Conservation (phyloP, 352 stramenopile genomes). For the Blastocystis sp. region DNA sequence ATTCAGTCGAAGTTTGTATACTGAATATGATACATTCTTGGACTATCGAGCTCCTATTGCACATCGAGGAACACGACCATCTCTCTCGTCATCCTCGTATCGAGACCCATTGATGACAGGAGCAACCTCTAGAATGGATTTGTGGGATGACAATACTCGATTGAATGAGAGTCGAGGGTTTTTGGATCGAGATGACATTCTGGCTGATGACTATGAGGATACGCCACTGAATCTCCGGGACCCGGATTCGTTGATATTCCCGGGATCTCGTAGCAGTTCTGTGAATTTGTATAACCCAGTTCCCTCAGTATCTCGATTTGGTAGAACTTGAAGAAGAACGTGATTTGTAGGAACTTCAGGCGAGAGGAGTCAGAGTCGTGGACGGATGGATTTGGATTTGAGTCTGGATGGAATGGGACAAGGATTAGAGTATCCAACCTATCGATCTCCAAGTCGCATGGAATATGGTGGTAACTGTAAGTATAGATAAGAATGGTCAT, state of each 20-base stretch:
- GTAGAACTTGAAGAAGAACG: too few relatives aligned
- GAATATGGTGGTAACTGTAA: neutral
- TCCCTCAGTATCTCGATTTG: too few relatives aligned
- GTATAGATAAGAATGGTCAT: neutral
- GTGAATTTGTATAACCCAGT: neutral
- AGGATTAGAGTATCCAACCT: neutral
- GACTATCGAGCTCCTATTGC: neutral
- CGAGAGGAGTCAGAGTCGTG: neutral
- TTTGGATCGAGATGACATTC: neutral
- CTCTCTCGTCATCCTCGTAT: neutral
- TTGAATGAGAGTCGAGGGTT: neutral
- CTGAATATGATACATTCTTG: too few relatives aligned
- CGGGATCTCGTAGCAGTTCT: neutral
- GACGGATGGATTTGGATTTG: neutral
- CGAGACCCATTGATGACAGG: neutral
- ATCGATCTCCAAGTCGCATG: neutral
- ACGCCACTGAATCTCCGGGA: conserved; percentile 17
- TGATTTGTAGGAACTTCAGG: neutral
- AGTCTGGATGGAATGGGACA: neutral
- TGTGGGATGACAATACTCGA: neutral
- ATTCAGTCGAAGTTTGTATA: too few relatives aligned
- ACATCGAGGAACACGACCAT: neutral
- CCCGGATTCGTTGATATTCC: conserved; percentile 20
- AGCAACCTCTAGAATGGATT: neutral
- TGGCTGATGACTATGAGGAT: conserved; percentile 37